Percentiles rank a stretch among this genome's conserved stretches.
phyloP scores from a whole-genome alignment of 1,284 basidiomycete genomes.

The Erythrobasidium hasegawianum region DNA sequence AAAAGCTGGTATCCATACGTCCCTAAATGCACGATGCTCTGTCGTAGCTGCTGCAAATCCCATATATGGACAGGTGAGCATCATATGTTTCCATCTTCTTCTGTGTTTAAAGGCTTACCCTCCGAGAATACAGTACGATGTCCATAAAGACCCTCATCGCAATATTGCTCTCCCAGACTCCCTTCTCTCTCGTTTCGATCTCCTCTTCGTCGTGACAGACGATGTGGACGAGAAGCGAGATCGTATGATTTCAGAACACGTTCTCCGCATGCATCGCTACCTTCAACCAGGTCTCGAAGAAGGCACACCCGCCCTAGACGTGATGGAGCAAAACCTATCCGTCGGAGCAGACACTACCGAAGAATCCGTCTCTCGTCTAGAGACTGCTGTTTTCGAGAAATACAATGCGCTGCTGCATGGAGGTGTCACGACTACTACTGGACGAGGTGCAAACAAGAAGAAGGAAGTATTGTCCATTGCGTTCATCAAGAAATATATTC shows the following conservation, averaged over 20 bases:
- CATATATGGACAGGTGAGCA: slow-evolving; percentile 84
- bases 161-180: slow-evolving; percentile 99
- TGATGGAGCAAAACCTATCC: slow-evolving; percentile 76
- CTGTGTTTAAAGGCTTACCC: slow-evolving; percentile 21
- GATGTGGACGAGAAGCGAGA: slow-evolving; percentile 95
- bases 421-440: slow-evolving; percentile 61
- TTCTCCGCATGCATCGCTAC: slow-evolving; percentile 95
- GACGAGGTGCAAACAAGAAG: slow-evolving; percentile 50
- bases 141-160: slow-evolving; percentile 98
- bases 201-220: slow-evolving; percentile 96
- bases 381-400: slow-evolving; percentile 87
- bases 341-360: slow-evolving; percentile 65
- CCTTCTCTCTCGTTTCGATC: slow-evolving; percentile 95
- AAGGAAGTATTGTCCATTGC: slow-evolving; percentile 84
- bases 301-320: slow-evolving; percentile 80
- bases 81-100: slow-evolving; percentile 43
- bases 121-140: slow-evolving; percentile 72
- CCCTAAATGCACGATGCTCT: slow-evolving; percentile 93
- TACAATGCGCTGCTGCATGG: slow-evolving; percentile 93
- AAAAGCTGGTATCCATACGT: slow-evolving; percentile 98
- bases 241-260: slow-evolving; percentile 93
- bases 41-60: slow-evolving; percentile 98
- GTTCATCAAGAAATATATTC: slow-evolving; percentile 98
- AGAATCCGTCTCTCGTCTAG: slow-evolving; percentile 55
- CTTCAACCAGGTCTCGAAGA: slow-evolving; percentile 94